Base-by-base conservation (phyloP, 345 rosid species). In the Citrus unshiu region DNA sequence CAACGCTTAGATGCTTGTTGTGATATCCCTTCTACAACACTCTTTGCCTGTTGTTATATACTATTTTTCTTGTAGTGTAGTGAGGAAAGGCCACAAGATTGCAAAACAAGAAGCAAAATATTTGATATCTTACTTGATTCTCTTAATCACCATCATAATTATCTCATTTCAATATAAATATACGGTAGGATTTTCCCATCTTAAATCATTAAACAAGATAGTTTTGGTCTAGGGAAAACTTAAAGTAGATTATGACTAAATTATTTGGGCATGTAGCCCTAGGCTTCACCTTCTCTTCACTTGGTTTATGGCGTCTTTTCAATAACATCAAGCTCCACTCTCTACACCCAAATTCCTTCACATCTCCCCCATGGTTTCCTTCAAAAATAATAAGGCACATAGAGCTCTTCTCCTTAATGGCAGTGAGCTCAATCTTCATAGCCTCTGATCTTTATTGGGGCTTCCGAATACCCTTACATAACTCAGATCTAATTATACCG, bases 281-380 rank as follows among this genome's bases (percentile, higher is more conserved):
- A 0, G 88, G 86, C 3, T 7, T 69, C 0, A 84, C 77, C 25
- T 86, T 83, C 76, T 51, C 77, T 27, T 16, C 62, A 2, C 30
- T 83, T 46, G 86, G 88, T 54, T 68, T 81, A 27, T 86, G 88
- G 86, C 88, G 83, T 70, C 80, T 86, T 10, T 76, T 81, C n/a
- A 83, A 83, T 69, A 83, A 81, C 29, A 73, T 77, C 32, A 81
- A 79, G 25, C 78, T 86, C 80, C 83, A 81, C 13, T 46, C 78
- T 24, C 81, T 62, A 3, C 56, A 79, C 18, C 83, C 81, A 3
- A 83, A 57, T 16, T 81, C 85, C 39, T 81, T 63, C 71, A 34
- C 43, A 7, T 68, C 83, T 7, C 25, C 51, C 2, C 83, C 81
- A 29, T 83, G 86, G 84, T 86, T 81, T 35, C 85, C 85, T 1